Evolutionary conservation across 192 early-diverging fungal species (phyloP), one percentile per base, ranked within the genome.

Genomic region (Mortierella hygrophila): DNA sequence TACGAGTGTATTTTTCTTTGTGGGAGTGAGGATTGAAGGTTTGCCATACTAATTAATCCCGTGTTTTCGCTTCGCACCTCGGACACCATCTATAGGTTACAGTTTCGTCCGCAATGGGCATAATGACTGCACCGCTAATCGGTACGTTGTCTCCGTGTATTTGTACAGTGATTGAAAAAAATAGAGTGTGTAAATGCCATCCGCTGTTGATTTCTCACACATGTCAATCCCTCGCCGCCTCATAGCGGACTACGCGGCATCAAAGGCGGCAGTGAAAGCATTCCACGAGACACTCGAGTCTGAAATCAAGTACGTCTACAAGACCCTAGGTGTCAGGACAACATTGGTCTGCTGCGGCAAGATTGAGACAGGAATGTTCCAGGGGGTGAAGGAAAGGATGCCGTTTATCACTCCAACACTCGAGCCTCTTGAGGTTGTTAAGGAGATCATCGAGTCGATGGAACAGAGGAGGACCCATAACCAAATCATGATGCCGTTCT

Each of bases 271-370:
- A 40, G 89, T 95, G 18, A 91, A 90, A 70, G 89, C 93, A 10
- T 94, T 96, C 65, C 93, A 92, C 65, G 97, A 97, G 80, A 80
- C 92, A 9, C 88, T 97, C 37, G 94, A 94, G 63, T 93, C 94
- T 79, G 97, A 97, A 83, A 90, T 96, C 29, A 80, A 82, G 26
- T 82, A 87, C 63, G 89, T 93, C 78, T 96, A 94, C 82, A 89
- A 88, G 29, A 88, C 85, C 5, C 92, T 90, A 13, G 90, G 94
- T 78, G 89, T 97, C 74, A 90, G 93, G 46, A 91, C 94, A n/a
- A 93, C 93, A 1, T 88, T 93, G 57, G 91, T 96, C 16, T 93
- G 91, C 78, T 94, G 95, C 2, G 97, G 95, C 15, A 87, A 94
- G 26, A 90, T 96, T 47, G 85, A 91, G 71, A 96, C 96, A 8